Evolutionary conservation across 345 rosid genomes (phyloP).

Genomic region (Bruguiera parviflora): DNA sequence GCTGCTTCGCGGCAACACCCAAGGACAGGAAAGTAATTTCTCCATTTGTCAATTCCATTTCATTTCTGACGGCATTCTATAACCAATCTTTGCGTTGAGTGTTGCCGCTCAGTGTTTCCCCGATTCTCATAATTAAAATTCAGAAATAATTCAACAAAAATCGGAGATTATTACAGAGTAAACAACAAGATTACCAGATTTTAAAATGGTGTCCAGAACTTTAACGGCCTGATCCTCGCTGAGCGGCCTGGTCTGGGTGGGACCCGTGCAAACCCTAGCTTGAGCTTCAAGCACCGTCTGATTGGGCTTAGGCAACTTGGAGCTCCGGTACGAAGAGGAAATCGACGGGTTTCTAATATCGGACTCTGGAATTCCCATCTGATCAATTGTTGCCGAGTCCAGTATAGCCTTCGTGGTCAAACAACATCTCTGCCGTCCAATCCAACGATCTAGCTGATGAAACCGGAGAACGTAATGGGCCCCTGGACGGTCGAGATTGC

Average conservation of each 20-base stretch:
- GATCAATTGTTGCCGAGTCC: constrained; percentile 50
- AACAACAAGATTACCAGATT: constrained; percentile 49
- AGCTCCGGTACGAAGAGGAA: constrained; percentile 67
- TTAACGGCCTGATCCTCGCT: constrained; percentile 67
- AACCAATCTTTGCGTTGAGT: no score
- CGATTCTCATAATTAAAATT: not conserved
- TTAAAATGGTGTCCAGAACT: constrained; percentile 68
- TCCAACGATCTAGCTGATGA: constrained; percentile 20
- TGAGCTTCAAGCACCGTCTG: constrained; percentile 89
- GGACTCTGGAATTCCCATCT: constrained; percentile 58
- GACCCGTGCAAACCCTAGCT: constrained; percentile 96
- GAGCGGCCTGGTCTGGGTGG: constrained; percentile 78
- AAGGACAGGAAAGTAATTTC: not conserved
- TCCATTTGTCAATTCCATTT: not conserved
- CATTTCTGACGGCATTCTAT: no score
- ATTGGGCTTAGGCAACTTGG: constrained; percentile 63
- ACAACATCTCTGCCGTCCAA: constrained; percentile 33
- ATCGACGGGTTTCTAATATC: constrained; percentile 63
- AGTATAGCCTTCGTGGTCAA: constrained; percentile 33
- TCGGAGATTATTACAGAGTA: not conserved
- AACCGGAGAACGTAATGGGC: constrained; percentile 23
- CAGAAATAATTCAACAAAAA: not conserved
- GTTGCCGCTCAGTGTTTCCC: no score
- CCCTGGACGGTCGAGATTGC: constrained; percentile 1
- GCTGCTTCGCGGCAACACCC: not conserved